Percentiles rank a stretch among this genome's conserved stretches.
Evolutionary conservation across 306 rosid species (phyloP).

Genomic region (Vigna angularis): DNA sequence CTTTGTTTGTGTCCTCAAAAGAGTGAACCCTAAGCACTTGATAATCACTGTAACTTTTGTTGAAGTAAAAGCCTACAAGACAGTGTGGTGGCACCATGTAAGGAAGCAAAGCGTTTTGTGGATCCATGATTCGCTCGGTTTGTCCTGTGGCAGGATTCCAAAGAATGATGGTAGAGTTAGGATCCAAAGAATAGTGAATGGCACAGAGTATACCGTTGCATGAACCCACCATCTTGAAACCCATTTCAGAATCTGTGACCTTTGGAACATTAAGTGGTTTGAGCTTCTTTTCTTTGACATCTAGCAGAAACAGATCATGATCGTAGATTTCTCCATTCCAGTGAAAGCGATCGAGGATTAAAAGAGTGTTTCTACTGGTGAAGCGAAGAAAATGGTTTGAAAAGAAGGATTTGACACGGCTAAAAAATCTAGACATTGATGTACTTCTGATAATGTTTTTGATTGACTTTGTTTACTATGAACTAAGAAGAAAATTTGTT

Average conservation of each 20-base stretch:
- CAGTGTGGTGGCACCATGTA: slow-evolving; percentile 48
- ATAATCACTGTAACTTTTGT: slow-evolving; percentile 18
- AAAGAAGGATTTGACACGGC: slow-evolving; percentile 16
- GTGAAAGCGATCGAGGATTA: slow-evolving; percentile 41
- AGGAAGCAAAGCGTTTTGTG: slow-evolving; percentile 16
- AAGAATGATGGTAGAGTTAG: slow-evolving; percentile 30
- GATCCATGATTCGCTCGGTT: slow-evolving; percentile 34
- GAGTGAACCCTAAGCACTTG: slow-evolving; percentile 43
- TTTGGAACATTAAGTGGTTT: slow-evolving; percentile 36
- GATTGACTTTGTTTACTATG: not conserved
- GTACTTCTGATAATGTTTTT: not conserved
- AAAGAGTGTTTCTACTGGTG: slow-evolving; percentile 10
- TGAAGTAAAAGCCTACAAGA: slow-evolving; percentile 40
- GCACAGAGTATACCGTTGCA: slow-evolving; percentile 46
- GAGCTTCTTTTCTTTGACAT: slow-evolving; percentile 14
- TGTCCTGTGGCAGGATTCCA: slow-evolving; percentile 46
- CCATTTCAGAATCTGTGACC: slow-evolving; percentile 44
- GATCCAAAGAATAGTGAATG: slow-evolving; percentile 39
- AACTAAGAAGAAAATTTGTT: not conserved
- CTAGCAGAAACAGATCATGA: slow-evolving; percentile 34
- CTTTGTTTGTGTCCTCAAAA: slow-evolving; percentile 1
- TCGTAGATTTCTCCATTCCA: slow-evolving; percentile 1
- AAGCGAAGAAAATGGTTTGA: not conserved
- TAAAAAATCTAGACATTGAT: not conserved
- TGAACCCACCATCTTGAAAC: slow-evolving; percentile 45